Base-by-base conservation (phyloP, 345 rosid species). In the Geranium rotundifolium region DNA sequence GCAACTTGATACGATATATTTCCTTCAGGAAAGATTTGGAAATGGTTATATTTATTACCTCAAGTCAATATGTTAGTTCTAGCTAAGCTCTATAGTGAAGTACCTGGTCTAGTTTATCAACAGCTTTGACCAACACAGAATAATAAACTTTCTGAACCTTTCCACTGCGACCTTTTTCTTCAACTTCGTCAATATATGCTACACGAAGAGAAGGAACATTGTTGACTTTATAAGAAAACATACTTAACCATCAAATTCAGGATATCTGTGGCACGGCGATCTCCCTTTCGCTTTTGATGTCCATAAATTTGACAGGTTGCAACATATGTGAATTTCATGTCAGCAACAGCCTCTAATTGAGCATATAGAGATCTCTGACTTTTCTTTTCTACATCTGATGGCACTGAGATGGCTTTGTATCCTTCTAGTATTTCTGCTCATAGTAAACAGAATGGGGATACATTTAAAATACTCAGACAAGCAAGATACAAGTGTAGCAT, bases 171-270 rank as follows among this genome's bases (percentile, higher is more conserved):
- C 27, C 82, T 39, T 95, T 77, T 85, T 88, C 97, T 77, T 93
- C 99, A 68, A 90, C 87, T 72, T 88, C 97, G 54, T 93, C 99
- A 66, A 93, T 93, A 59, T 86, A 93, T 73, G 99, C 99, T 59
- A 93, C 96, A 64, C 95, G 92, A 60, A 90, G 90, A 69, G 97
- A 76, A 49, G 99, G 92, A 37, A 9, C 1, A 20, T 41, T 57
- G 19, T 59, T 50, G 30, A 23, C 27, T n/a, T n/a, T 55, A 16
- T 61, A 15, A 64, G 57, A 67, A 67, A 59, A 79, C 96, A 67
- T 88, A 93, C 99, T 93, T 93, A 66, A 93, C 95, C 99, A 93
- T 90, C 80, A 90, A 82, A 68, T 93, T 93, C 27, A 93, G 80
- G 63, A 93, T 93, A 75, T 93, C 95, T n/a, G 97, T 90, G 69